phyloP scores from a whole-genome alignment of 2,329 filamentous ascomycete species.

The Elsinoe ampelina region DNA sequence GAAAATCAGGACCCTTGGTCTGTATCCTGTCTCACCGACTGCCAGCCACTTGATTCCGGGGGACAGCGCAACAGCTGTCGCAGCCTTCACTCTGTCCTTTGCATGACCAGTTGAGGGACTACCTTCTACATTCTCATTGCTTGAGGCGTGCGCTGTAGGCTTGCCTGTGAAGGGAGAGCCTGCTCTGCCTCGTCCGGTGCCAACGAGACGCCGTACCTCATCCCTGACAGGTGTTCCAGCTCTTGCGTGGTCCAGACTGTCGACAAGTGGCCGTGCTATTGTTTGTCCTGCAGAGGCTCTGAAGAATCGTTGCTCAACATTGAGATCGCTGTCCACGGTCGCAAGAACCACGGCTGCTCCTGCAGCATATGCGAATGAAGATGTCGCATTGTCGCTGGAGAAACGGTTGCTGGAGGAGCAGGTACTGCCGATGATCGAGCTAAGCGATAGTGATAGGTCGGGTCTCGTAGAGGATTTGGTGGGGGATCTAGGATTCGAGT shows the following conservation, averaged over 20 bases:
- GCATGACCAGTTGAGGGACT: constrained; percentile 62
- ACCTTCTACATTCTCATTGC: constrained; percentile 37
- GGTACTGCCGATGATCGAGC: constrained; percentile 81
- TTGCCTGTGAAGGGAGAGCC: constrained; percentile 1
- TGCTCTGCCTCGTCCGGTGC: background rate
- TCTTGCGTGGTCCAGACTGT: background rate
- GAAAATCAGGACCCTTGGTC: constrained; percentile 83
- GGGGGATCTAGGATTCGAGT: constrained; percentile 55
- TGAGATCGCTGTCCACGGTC: constrained; percentile 57
- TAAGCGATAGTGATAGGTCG: constrained; percentile 54
- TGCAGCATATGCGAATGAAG: constrained; percentile 77
- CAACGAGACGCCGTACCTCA: background rate
- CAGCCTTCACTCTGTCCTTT: constrained; percentile 85
- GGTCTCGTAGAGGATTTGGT: constrained; percentile 38
- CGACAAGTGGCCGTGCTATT: background rate
- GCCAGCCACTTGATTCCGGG: constrained; percentile 79
- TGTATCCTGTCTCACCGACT: constrained; percentile 90
- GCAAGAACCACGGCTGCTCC: constrained; percentile 90
- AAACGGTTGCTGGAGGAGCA: constrained; percentile 78
- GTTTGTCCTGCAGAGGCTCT: constrained; percentile 46
- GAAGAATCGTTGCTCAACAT: constrained; percentile 74
- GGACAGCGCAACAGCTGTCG: constrained; percentile 82
- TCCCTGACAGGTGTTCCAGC: constrained; percentile 3
- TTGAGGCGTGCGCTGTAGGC: background rate
- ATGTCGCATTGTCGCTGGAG: constrained; percentile 62